Conservation (phyloP, 1,284 basidiomycete species). For the Tranzscheliella williamsii region DNA sequence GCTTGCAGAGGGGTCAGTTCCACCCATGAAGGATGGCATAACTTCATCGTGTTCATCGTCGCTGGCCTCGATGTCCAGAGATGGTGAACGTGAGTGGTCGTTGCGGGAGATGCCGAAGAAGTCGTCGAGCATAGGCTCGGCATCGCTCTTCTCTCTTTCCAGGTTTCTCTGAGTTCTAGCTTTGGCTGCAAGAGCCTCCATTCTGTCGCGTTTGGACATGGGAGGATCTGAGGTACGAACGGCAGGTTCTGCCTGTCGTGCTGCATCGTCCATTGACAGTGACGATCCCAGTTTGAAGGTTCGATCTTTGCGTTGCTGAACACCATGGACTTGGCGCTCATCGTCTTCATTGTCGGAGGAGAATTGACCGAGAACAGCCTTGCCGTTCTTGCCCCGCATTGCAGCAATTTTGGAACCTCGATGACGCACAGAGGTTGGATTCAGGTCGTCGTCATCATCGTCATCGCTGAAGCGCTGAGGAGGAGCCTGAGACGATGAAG, state of each 20-base stretch:
- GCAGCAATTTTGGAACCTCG: slow-evolving; percentile 25
- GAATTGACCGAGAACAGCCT: slow-evolving; percentile 7
- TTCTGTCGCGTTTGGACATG: slow-evolving; percentile 13
- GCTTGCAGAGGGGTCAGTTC: neutral
- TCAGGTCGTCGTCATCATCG: slow-evolving; percentile 1
- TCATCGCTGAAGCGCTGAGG: slow-evolving; percentile 3
- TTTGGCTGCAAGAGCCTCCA: slow-evolving; percentile 27
- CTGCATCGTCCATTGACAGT: slow-evolving; percentile 1
- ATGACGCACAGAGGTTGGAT: slow-evolving; percentile 8
- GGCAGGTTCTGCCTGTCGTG: neutral
- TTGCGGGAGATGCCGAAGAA: slow-evolving; percentile 12
- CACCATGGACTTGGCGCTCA: slow-evolving; percentile 1
- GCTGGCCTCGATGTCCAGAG: slow-evolving; percentile 24
- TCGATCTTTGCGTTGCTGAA: slow-evolving; percentile 3
- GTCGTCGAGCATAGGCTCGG: slow-evolving; percentile 15
- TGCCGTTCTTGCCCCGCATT: slow-evolving; percentile 19
- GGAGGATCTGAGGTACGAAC: neutral
- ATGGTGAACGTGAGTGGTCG: slow-evolving; percentile 14
- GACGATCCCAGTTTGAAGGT: slow-evolving; percentile 14
- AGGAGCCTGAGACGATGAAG: slow-evolving; percentile 19
- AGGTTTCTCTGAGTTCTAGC: slow-evolving; percentile 5
- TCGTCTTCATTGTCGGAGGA: slow-evolving; percentile 12
- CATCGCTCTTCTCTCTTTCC: neutral
- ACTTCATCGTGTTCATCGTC: slow-evolving; percentile 32
- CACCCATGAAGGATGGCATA: slow-evolving; percentile 22